Base-by-base conservation (phyloP, 2,329 filamentous ascomycete genomes). In the Fusarium papillatum region DNA sequence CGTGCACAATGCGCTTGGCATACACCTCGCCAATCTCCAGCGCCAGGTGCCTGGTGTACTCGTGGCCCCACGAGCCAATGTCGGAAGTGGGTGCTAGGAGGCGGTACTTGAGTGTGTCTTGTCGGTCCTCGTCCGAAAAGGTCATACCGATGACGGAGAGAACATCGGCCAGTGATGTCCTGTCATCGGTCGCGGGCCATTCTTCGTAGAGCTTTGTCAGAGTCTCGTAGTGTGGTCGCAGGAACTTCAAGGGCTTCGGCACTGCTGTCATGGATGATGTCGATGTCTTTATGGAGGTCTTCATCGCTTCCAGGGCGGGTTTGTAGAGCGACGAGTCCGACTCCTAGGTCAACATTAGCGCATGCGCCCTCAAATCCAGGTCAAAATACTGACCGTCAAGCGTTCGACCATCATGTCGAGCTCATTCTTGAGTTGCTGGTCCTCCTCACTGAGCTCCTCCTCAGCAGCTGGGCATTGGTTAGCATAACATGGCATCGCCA, bases 191-290 rank as follows among this genome's bases (percentile, higher is more conserved):
- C 68, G 90, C 90, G 6, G 94, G 90, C 97, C 97, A 99, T 83
- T 93, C 91, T 71, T 98, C 96, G 87, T 98, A 98, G 34, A 96
- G 88, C 84, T 94, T 94, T 74, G 94, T 94, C 82, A 99, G 89
- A 69, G 94, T 92, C 86, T 97, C 94, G 87, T 98, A 99, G 86
- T 99, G 96, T 78, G 96, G 97, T 87, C 97, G 92, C 76, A 99
- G 91, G 85, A 99, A 99, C 86, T 99, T 99, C 81, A 99, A 90
- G 39, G 97, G 97, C 87, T 99, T 99, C 29, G 97, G 97, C 74
- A 99, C 97, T 71, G 97, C 97, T 61, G 97, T 99, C 97, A 99
- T 99, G 57, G 97, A 99, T 71, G 96, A 98, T 78, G 97, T 99
- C 71, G 97, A 98, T 68, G 97, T 99, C 89, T 98, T 98, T 89